A percentile compares a stretch with the other conserved stretches of the same genome.
These are phyloP conservation scores for Kazachstania kunashirensis DNA, from an alignment of 805 yeast genomes.

Conservation along the genomic window DNA sequence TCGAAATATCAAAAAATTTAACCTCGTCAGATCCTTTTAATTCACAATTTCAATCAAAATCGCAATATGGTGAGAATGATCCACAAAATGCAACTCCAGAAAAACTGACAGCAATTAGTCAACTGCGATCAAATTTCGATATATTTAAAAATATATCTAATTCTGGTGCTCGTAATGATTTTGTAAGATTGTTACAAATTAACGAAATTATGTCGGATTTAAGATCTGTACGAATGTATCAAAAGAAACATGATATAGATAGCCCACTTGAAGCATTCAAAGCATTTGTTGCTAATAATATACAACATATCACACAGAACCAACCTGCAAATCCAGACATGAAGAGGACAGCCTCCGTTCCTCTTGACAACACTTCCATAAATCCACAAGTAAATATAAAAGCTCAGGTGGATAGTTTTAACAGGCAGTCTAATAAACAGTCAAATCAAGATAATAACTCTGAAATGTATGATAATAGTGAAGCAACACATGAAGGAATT, in stretches of 20 bases:
- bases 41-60: background rate
- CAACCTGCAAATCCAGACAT: background rate
- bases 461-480: too few species aligned
- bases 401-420: too few species aligned
- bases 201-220: slow-evolving; percentile 71
- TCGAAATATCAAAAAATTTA: slow-evolving; percentile 12
- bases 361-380: too few species aligned
- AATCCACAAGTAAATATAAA: too few species aligned
- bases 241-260: slow-evolving; percentile 37
- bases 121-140: slow-evolving; percentile 32
- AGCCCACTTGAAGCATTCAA: slow-evolving; percentile 51
- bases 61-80: background rate
- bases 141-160: slow-evolving; percentile 42
- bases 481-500: too few species aligned
- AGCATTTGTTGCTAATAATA: slow-evolving; percentile 22
- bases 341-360: too few species aligned
- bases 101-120: slow-evolving; percentile 18
- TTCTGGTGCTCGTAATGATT: slow-evolving; percentile 54
- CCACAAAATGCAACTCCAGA: background rate
- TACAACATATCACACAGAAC: background rate
- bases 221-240: slow-evolving; percentile 51
- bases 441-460: too few species aligned
- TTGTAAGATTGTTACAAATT: slow-evolving; percentile 63
- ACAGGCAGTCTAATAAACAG: too few species aligned
- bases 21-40: slow-evolving; percentile 3